These are phyloP conservation scores for Encephalitozoon romaleae DNA, from an alignment of 371 early-diverging fungal species.

Conservation along the genomic window DNA sequence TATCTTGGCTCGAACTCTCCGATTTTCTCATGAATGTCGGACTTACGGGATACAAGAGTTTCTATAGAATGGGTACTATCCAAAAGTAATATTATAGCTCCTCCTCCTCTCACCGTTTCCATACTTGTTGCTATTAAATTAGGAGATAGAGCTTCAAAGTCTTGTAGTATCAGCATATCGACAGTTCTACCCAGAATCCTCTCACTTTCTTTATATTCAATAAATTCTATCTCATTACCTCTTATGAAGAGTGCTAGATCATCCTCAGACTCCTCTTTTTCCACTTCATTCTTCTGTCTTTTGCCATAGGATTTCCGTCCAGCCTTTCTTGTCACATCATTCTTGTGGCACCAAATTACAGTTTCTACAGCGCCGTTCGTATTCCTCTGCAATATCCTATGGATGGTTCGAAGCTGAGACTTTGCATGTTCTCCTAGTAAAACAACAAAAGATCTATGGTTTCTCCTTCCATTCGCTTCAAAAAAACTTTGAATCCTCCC, in stretches of 20 bases:
- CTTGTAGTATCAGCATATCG: constrained; percentile 93
- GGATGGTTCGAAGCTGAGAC: constrained; percentile 33
- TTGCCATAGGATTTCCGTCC: constrained; percentile 4
- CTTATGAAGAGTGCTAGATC: constrained; percentile 41
- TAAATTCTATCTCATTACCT: constrained; percentile 47
- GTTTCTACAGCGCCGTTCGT: constrained; percentile 9
- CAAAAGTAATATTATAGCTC: constrained; percentile 71
- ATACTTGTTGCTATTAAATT: constrained; percentile 87
- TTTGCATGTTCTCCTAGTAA: constrained; percentile 43
- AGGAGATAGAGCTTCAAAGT: constrained; percentile 94
- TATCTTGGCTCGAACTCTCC: constrained; percentile 79
- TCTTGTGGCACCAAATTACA: constrained; percentile 55
- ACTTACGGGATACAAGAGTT: constrained; percentile 79
- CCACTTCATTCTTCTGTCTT: background rate
- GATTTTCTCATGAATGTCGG: constrained; percentile 71
- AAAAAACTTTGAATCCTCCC: constrained; percentile 11
- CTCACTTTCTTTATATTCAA: constrained; percentile 86
- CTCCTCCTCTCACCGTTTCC: constrained; percentile 97
- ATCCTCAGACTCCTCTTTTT: constrained; percentile 17
- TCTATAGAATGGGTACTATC: constrained; percentile 33
- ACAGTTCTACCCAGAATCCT: constrained; percentile 93
- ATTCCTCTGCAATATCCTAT: constrained; percentile 29
- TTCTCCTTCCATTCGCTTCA: constrained; percentile 21
- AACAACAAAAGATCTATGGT: constrained; percentile 51
- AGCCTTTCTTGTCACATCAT: constrained; percentile 30